Base-by-base conservation (phyloP, 179 eudicot species). In the Sideroxylon spinosum region DNA sequence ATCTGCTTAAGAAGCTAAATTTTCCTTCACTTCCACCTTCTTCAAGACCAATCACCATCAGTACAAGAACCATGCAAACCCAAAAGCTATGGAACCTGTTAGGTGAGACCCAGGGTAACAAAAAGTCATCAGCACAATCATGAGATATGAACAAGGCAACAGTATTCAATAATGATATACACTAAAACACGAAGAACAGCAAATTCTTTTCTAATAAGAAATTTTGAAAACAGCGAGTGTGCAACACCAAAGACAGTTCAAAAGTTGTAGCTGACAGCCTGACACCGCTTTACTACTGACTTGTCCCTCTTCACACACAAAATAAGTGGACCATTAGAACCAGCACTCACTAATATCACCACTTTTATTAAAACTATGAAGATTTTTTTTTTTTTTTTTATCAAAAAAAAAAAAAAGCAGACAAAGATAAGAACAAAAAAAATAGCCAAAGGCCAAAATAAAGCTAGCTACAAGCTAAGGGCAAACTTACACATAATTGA, bases 21-120 rank as follows among this genome's bases (percentile, higher is more conserved):
- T 60, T 20, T 1, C 63, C 17, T 71, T 60, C 71, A 71, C 63
- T 37, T 32, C 4, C 81, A 52, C 53, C 64, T 23, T 22, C 37
- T 37, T 63, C 66, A 50, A 72, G 59, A 75, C 29, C n/a, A 28
- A 53, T 75, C 68, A 75, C 68, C 53, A n/a, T 13, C 11, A 20
- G n/a, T 6, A 28, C n/a, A 32, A 74, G 32, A 57, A 56, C 10
- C 19, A 22, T 48, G 8, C 3, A 57, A 60, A 60, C 32, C 67
- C 68, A 60, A 37, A 67, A 67, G 71, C 20, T 28, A 7, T 29
- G 20, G 20, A 37, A 74, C 55, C 22, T 13, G 32, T n/a, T 32
- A 32, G 7, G n/a, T 73, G 32, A n/a, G 5, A 37, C 65, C 62
- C 77, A 7, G 17, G 29, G 32, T 6, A 65, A n/a, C 1, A 65